Evolutionary conservation across 176 grass and related monocot species (phyloP).

Genomic region (Dactylis glomerata): DNA sequence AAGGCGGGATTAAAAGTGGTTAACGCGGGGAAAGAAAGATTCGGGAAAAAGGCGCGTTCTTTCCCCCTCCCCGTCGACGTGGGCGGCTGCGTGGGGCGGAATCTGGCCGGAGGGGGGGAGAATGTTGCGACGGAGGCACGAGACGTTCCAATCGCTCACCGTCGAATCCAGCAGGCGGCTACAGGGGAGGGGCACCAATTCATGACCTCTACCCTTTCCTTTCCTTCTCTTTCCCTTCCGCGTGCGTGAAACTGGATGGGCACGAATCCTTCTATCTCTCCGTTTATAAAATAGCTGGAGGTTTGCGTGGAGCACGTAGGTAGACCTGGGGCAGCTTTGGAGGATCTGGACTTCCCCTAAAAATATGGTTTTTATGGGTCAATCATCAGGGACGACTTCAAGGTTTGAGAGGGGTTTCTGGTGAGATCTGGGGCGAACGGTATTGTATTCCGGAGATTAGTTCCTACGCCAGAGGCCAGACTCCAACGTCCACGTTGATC

Average conservation of each 20-base stretch:
- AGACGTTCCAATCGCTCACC: neutral
- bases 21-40: neutral
- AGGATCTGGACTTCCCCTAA: neutral
- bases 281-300: neutral
- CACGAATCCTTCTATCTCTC: neutral
- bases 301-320: neutral
- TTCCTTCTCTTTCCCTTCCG: neutral
- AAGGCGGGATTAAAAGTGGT: neutral
- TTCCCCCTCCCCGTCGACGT: neutral
- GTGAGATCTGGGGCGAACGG: neutral
- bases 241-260: neutral
- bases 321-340: neutral
- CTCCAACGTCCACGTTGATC: neutral
- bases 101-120: neutral
- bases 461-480: neutral
- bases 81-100: neutral
- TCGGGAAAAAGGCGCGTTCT: neutral
- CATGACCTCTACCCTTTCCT: neutral
- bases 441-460: neutral
- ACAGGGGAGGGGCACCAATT: neutral
- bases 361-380: neutral
- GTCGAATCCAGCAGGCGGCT: neutral
- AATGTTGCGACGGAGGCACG: conserved; percentile 33
- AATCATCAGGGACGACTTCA: conserved; percentile 33
- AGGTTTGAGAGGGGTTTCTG: neutral